Evolutionary conservation across 1,284 basidiomycete genomes (phyloP).

Genomic region (Austropuccinia psidii): DNA sequence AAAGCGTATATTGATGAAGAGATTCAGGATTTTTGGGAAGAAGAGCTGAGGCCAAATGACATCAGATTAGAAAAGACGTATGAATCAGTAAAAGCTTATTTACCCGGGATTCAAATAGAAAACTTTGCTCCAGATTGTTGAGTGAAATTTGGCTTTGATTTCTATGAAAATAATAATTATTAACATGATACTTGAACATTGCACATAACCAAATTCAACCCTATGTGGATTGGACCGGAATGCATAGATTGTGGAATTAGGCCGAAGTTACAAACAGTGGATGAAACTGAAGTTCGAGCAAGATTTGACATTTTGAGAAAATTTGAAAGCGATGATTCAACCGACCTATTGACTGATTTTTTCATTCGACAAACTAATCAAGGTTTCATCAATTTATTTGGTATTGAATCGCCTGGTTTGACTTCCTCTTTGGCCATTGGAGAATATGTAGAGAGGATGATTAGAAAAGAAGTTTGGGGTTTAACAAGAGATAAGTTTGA

Average conservation of each 20-base stretch:
- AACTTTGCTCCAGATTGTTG: slow-evolving; percentile 28
- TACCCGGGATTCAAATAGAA: slow-evolving; percentile 15
- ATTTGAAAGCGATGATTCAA: not conserved
- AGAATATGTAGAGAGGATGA: slow-evolving; percentile 50
- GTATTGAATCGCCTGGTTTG: slow-evolving; percentile 55
- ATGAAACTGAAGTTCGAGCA: not conserved
- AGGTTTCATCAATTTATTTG: slow-evolving; percentile 49
- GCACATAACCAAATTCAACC: too few species aligned
- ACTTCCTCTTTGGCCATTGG: slow-evolving; percentile 53
- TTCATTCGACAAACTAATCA: slow-evolving; percentile 3
- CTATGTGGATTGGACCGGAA: too few species aligned
- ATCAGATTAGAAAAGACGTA: slow-evolving; percentile 14
- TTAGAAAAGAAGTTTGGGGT: slow-evolving; percentile 49
- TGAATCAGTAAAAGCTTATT: slow-evolving; percentile 16
- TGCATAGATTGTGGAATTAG: slow-evolving; percentile 30
- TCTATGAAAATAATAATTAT: not conserved
- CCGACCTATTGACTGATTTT: slow-evolving; percentile 9
- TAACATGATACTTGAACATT: too few species aligned
- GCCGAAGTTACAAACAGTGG: slow-evolving; percentile 3
- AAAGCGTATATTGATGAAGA: slow-evolving; percentile 4
- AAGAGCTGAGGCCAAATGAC: slow-evolving; percentile 13
- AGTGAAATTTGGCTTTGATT: not conserved
- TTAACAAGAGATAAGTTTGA: too few species aligned
- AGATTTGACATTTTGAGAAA: not conserved
- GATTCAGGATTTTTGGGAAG: slow-evolving; percentile 24